Evolutionary conservation across 768 basidiomycete genomes (phyloP), one percentile per base, ranked within the genome.

Genomic region (Naganishia vaughanmartiniae): DNA sequence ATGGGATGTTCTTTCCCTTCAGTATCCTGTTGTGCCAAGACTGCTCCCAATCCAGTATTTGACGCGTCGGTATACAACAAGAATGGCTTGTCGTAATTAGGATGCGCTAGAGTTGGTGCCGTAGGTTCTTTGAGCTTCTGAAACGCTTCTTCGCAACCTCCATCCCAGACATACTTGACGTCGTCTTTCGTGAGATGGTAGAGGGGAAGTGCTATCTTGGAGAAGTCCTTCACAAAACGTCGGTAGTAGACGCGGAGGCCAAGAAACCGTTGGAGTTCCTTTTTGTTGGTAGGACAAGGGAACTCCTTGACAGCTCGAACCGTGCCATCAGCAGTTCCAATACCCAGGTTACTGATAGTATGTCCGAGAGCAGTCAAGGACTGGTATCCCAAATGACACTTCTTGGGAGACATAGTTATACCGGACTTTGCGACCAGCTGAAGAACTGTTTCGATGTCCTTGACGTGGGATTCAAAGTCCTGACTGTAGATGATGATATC

Each of bases 361-460:
- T 68, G 67, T 4, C 67, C 67, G 7, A 68, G 54, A 17, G 54
- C 54, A 14, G 26, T 54, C 6, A 68, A 19, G 28, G 67, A 68
- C 33, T 46, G 68, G 31, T 45, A 69, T 34, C 17, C 68, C 5
- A 69, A 19, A 42, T 42, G 57, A 26, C 56, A n/a, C 46, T 69
- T 69, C 26, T 34, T 46, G 17, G 68, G 33, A 4, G 54, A 56
- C 10, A 60, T 28, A 6, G 55, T 69, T 31, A 69, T 26, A 48
- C 68, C 68, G 21, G 57, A 69, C 12, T 60, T 60, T 21, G 19
- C 39, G 21, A 45, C 33, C 9, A 58, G 68, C 19, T 17, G 19
- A 4, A 69, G 56, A n/a, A 69, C 24, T 31, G n/a, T 69, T 24
- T 26, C 24, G 39, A 69, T 36, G 21, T 70, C 84, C 81, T 48